Conservation (phyloP, 2,329 filamentous ascomycete genomes). For the Colletotrichum kahawae region DNA sequence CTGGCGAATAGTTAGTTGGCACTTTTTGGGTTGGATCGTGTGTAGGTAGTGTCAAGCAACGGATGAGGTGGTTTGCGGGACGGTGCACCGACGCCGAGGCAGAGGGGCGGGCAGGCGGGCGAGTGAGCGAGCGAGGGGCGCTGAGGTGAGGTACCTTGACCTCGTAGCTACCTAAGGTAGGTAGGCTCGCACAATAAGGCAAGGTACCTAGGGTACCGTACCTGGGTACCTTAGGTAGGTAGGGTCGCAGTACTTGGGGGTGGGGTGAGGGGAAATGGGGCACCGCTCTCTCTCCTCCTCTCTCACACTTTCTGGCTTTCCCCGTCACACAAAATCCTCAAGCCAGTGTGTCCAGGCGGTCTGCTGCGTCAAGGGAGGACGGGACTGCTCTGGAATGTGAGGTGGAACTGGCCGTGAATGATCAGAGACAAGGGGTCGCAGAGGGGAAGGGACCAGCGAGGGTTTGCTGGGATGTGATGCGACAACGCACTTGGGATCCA, state of each 20-base stretch:
- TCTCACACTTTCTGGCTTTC: background rate
- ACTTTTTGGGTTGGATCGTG: background rate
- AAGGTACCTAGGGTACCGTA: background rate
- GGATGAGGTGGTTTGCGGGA: slow-evolving; percentile 16
- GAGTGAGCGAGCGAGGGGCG: background rate
- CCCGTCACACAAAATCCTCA: background rate
- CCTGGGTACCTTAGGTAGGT: background rate
- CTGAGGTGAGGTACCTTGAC: background rate
- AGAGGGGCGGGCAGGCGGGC: background rate
- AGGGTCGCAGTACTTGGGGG: background rate
- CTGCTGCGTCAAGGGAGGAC: background rate
- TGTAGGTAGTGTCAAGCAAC: slow-evolving; percentile 2
- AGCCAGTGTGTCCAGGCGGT: background rate
- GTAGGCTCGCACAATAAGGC: background rate
- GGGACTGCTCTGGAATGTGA: background rate
- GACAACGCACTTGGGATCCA: slow-evolving; percentile 1
- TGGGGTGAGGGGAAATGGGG: background rate
- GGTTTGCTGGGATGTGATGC: slow-evolving; percentile 3
- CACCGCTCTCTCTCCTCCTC: background rate
- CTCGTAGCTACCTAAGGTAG: background rate
- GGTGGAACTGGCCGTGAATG: background rate
- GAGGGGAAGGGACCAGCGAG: background rate
- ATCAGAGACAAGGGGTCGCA: background rate
- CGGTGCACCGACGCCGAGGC: background rate
- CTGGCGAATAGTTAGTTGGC: slow-evolving; percentile 20